Conservation (phyloP, 2,329 filamentous ascomycete species). For the Aspergillus eucalypticola region DNA sequence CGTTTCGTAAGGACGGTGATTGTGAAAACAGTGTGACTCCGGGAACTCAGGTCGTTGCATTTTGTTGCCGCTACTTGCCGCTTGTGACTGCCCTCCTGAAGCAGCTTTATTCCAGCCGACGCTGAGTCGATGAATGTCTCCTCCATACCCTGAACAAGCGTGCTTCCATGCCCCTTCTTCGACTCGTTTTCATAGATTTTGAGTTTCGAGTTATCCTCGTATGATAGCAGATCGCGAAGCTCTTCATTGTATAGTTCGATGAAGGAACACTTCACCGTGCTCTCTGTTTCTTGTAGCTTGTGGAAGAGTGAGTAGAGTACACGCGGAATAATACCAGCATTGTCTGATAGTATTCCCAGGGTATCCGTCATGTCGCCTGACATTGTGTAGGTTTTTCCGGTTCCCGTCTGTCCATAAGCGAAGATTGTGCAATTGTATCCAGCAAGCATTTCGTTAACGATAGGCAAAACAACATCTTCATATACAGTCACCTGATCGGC, state of each 20-base stretch:
- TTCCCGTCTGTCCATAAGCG: constrained; percentile 96
- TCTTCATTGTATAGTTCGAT: constrained; percentile 99
- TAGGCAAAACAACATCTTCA: constrained; percentile 90
- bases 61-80: constrained; percentile 99
- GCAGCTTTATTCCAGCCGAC: constrained; percentile 79
- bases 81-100: constrained; percentile 86
- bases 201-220: constrained; percentile 79
- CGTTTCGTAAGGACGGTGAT: constrained; percentile 89
- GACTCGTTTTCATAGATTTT: constrained; percentile 86
- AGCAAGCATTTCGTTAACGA: constrained; percentile 90
- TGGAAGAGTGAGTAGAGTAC: constrained; percentile 84
- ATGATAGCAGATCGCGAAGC: constrained; percentile 80
- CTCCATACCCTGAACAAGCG: constrained; percentile 95
- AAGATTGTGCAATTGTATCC: constrained; percentile 99
- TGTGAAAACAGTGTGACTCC: constrained; percentile 96
- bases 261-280: constrained; percentile 94
- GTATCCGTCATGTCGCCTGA: constrained; percentile 93
- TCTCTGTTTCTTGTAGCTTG: constrained; percentile 80
- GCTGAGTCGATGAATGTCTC: constrained; percentile 89
- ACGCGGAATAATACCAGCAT: constrained; percentile 91
- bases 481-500: constrained; percentile 93
- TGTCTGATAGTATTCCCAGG: constrained; percentile 81
- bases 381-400: constrained; percentile 99
- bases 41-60: constrained; percentile 95
- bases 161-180: constrained; percentile 76